phyloP scores from a whole-genome alignment of 116 monocot species.

The Dioscorea cayenensis region DNA sequence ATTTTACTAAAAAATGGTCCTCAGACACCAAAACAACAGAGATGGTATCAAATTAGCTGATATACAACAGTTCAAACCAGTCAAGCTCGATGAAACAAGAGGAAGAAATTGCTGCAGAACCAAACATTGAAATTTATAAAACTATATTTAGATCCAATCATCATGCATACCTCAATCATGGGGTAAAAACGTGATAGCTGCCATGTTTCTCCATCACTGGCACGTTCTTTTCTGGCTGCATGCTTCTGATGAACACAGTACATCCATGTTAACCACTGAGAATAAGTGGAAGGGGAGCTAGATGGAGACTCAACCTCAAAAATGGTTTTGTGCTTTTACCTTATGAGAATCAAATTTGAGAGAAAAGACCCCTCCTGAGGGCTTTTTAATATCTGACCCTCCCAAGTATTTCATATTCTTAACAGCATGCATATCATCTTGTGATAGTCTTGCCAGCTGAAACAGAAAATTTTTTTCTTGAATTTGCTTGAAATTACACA shows the following conservation, averaged over 20 bases:
- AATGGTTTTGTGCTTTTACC: slow-evolving; percentile 12
- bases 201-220: slow-evolving; percentile 40
- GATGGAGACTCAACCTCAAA: neutral
- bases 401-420: slow-evolving; percentile 63
- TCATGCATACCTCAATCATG: slow-evolving; percentile 48
- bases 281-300: slow-evolving; percentile 3
- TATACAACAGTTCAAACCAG: too few relatives aligned
- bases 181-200: slow-evolving; percentile 60
- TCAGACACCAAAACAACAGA: too few relatives aligned
- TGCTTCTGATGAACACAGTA: slow-evolving; percentile 50
- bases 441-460: slow-evolving; percentile 64
- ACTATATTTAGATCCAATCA: neutral
- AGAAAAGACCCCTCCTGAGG: slow-evolving; percentile 45
- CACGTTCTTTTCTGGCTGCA: slow-evolving; percentile 53
- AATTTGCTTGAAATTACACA: neutral
- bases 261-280: neutral
- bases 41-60: too few relatives aligned
- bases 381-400: slow-evolving; percentile 45
- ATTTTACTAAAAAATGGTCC: too few relatives aligned
- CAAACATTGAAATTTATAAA: neutral
- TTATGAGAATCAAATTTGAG: slow-evolving; percentile 52
- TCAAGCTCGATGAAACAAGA: too few relatives aligned
- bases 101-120: neutral
- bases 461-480: neutral
- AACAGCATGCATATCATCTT: slow-evolving; percentile 65